Evolutionary conservation across 2,329 filamentous ascomycete species (phyloP), one percentile per base, ranked within the genome.

Genomic region (Akanthomyces uredinophilus): DNA sequence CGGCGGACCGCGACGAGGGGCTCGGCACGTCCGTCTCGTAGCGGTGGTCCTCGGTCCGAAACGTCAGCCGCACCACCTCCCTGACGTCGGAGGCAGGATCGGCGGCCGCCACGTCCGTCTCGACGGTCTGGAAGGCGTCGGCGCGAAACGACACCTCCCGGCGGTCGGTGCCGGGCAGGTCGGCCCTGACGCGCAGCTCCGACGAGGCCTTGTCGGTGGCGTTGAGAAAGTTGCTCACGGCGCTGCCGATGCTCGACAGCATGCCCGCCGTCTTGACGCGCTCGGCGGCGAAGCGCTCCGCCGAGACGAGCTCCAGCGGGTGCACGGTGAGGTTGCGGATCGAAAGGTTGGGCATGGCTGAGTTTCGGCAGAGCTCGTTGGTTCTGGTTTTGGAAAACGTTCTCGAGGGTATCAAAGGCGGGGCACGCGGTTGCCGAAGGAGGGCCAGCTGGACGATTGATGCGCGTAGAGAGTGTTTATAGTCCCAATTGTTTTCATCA

Each of bases 261-360:
- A 79, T 73, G 65, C 82, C 73, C 62, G 74, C 74, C 35, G 73
- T 73, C 49, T 77, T 59, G 78, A 77, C 68, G 27, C 73, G 72
- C 63, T 78, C 71, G 35, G 74, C 81, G 67, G 87, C 83, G 72
- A 92, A 92, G 67, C 88, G 87, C 77, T 96, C 90, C 63, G 94
- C 79, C 64, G 71, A 81, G 73, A 87, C 87, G 68, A 97, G 83
- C 67, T 88, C 85, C 61, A 96, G 79, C n/a, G 86, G 81, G 54
- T 84, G 87, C 62, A 84, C 80, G 50, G 91, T 94, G 66, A 96
- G 79, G 74, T 97, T 97, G 69, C 93, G 91, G 69, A 97, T 85
- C 5, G 84, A 90, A 67, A 96, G 78, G 62, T 77, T 74, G 20
- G 78, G 74, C 81, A 83, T 84, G 62, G 62, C 66, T 22, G 16